Conservation (phyloP, 2,329 filamentous ascomycete species). For the Pestalotiopsis fici region DNA sequence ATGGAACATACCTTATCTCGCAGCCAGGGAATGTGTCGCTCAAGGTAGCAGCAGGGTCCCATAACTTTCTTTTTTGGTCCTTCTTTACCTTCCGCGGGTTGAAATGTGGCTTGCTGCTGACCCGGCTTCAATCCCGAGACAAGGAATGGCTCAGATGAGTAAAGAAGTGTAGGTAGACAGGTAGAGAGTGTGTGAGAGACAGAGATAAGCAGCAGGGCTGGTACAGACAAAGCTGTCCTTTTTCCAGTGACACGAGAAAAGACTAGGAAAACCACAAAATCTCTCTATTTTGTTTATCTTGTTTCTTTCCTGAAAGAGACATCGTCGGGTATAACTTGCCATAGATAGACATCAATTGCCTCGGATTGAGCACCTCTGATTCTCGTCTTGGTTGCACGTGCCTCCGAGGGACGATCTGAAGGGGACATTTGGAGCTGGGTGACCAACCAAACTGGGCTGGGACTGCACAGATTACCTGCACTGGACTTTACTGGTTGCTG, state of each 20-base stretch:
- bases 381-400: background rate
- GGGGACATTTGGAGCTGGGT: background rate
- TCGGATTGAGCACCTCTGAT: background rate
- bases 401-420: background rate
- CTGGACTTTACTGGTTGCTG: too few species aligned
- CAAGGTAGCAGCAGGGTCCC: background rate
- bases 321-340: background rate
- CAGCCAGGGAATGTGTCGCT: background rate
- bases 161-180: background rate
- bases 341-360: background rate
- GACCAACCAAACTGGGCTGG: too few species aligned
- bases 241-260: background rate
- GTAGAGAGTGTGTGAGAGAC: too few species aligned
- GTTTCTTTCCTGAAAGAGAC: background rate
- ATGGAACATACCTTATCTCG: background rate
- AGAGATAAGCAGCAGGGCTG: too few species aligned
- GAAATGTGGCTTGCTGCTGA: background rate
- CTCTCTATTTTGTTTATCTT: background rate
- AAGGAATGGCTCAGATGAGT: background rate
- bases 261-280: background rate
- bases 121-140: background rate
- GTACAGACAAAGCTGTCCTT: background rate
- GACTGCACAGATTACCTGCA: too few species aligned
- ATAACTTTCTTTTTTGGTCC: background rate
- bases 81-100: background rate